Base-by-base conservation (phyloP, 495 filamentous ascomycete genomes). In the Aspergillus funiculosus region DNA sequence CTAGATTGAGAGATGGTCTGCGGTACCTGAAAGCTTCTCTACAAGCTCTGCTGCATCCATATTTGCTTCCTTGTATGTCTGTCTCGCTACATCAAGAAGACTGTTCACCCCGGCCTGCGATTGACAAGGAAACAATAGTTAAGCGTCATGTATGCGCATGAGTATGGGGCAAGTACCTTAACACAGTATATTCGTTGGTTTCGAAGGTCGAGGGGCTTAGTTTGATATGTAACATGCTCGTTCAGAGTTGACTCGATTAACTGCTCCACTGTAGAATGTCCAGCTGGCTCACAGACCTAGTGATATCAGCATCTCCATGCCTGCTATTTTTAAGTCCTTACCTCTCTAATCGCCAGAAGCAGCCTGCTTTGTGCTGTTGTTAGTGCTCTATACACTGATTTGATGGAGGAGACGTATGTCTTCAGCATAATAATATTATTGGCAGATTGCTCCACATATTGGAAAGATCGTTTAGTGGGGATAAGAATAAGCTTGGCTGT, bases 111-210 rank as follows among this genome's bases (percentile, higher is more conserved):
- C 87, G 42, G 87, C 82, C 85, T 90, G 17, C 1, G 25, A 27
- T 19, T 10, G 0, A 4, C 27, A 8, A 27, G 17, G 19, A 30
- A 1, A 19, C 19, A 1, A 15, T 11, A 6, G n/a, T n/a, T n/a
- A n/a, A n/a, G n/a, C n/a, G n/a, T n/a, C n/a, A n/a, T n/a, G n/a
- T n/a, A n/a, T n/a, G n/a, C n/a, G n/a, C n/a, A n/a, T n/a, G n/a
- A n/a, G 10, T n/a, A 38, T 30, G 35, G 35, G 13, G 32, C 0
- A 3, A 7, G 37, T 53, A 88, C 87, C 72, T 85, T 92, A 27
- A 98, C 80, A 40, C 92, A 92, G 66, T 94, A 95, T 9, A 87
- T 89, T 37, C 92, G 74, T 61, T 98, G 94, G 54, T 96, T 94
- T 39, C 89, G 78, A 41, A 94, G 69, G 48, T 95, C 92, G 7